These are phyloP conservation scores for Stenogyne calaminthoides DNA, from an alignment of 305 asterid genomes.

Conservation along the genomic window DNA sequence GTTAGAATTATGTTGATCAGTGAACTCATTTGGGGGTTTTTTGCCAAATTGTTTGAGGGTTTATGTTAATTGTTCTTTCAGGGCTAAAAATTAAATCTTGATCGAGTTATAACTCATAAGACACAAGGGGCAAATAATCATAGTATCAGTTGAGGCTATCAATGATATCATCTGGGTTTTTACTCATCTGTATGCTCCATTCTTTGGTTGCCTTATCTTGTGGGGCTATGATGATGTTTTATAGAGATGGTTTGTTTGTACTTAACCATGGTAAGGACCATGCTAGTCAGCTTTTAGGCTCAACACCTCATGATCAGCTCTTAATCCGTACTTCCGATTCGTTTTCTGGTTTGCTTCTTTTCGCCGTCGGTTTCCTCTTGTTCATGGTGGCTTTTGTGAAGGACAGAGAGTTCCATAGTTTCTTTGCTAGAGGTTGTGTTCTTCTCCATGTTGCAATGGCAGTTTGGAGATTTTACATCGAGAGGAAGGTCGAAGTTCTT, in stretches of 20 bases:
- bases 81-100: slow-evolving; percentile 36
- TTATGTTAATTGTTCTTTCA: slow-evolving; percentile 21
- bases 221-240: slow-evolving; percentile 90
- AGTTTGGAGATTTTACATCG: slow-evolving; percentile 83
- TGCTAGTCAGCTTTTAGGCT: slow-evolving; percentile 80
- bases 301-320: slow-evolving; percentile 90
- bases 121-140: not conserved
- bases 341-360: slow-evolving; percentile 82
- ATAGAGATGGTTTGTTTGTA: slow-evolving; percentile 60
- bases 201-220: slow-evolving; percentile 73
- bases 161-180: slow-evolving; percentile 81
- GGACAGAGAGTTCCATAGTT: slow-evolving; percentile 85
- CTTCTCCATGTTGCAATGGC: slow-evolving; percentile 83
- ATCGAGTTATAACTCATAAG: not conserved
- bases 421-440: slow-evolving; percentile 79
- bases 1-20: not conserved
- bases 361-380: slow-evolving; percentile 76
- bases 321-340: slow-evolving; percentile 87
- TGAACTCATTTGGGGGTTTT: slow-evolving; percentile 19
- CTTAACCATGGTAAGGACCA: slow-evolving; percentile 87
- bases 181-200: slow-evolving; percentile 71
- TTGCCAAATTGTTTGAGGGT: slow-evolving; percentile 26
- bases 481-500: slow-evolving; percentile 78
- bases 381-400: slow-evolving; percentile 95
- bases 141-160: slow-evolving; percentile 22